Evolutionary conservation across 164 flowering plant species (phyloP), one percentile per base, ranked within the genome.

Genomic region (Vitis rotundifolia): DNA sequence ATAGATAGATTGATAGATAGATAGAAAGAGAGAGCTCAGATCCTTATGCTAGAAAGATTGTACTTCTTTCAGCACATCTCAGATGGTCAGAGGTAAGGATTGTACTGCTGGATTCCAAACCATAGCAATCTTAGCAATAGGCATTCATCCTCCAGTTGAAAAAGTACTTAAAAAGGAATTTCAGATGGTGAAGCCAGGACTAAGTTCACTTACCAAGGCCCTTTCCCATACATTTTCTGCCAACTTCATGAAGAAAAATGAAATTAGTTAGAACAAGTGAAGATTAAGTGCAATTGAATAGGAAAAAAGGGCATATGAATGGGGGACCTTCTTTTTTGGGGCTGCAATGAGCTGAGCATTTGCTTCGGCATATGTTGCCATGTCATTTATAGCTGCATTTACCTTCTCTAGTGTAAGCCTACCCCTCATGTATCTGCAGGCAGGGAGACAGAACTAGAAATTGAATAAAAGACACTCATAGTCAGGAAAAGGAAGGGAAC

Each of bases 361-460:
- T 68, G 94, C 86, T 60, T 90, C 99, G 60, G 99, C 98, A 85
- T 88, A 93, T 8, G 87, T 63, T 49, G 94, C 94, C 92, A 95
- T 93, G 69, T 93, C 99, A 82, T 73, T 85, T 26, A 95, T 83
- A 29, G 96, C 97, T 71, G 91, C 87, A 77, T 95, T 95, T 65
- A 91, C 84, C 80, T 91, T 93, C 49, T 95, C 97, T n/a, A 91
- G 72, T 26, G 97, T 95, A 53, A 93, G 89, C 74, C 99, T 85
- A 60, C 97, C 97, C 80, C 88, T 93, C 99, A 93, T 95, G 78
- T 95, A 95, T 79, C 99, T 95, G 83, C 74, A 82, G 26, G 59
- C 54, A 12, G 51, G 18, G 64, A 62, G 19, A 50, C 26, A 5
- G 13, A 67, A 31, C 28, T 55, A 70, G 53, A 63, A 12, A 29